Conservation (phyloP, 148 eudicot species). For the Chenopodium suecicum region DNA sequence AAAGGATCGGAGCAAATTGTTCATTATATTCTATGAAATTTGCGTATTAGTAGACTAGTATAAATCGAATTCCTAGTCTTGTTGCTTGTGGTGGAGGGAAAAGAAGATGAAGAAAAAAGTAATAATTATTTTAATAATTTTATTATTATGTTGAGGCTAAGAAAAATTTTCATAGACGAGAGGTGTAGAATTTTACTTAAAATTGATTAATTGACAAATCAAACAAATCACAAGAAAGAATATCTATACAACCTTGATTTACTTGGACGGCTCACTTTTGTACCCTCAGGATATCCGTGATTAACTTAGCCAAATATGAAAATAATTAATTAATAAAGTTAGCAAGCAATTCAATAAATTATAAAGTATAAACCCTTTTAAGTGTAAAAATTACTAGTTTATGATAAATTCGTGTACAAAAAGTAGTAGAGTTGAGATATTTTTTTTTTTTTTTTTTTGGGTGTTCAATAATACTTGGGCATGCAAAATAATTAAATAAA, state of each 20-base stretch:
- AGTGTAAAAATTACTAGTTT: too few species aligned
- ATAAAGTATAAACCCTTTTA: too few species aligned
- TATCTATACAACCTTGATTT: conserved; percentile 20
- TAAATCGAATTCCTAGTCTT: too few species aligned
- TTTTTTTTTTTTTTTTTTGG: neutral
- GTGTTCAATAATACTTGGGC: conserved; percentile 1
- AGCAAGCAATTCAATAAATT: neutral
- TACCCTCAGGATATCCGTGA: conserved; percentile 42
- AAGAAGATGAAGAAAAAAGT: too few species aligned
- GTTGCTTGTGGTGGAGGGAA: too few species aligned
- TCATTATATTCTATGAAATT: too few species aligned
- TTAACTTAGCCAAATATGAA: neutral
- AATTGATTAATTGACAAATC: neutral
- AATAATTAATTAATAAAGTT: too few species aligned
- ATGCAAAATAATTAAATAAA: conserved; percentile 16
- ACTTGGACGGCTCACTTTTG: conserved; percentile 25
- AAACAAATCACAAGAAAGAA: conserved; percentile 34
- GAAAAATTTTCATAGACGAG: neutral
- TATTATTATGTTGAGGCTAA: neutral
- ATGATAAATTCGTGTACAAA: conserved; percentile 14
- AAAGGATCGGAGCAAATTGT: too few species aligned
- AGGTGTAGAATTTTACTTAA: neutral
- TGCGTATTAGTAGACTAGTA: too few species aligned
- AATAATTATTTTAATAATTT: too few species aligned
- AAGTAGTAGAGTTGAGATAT: too few species aligned